Evolutionary conservation across 306 rosid genomes (phyloP).

Genomic region (Lathyrus oleraceus): DNA sequence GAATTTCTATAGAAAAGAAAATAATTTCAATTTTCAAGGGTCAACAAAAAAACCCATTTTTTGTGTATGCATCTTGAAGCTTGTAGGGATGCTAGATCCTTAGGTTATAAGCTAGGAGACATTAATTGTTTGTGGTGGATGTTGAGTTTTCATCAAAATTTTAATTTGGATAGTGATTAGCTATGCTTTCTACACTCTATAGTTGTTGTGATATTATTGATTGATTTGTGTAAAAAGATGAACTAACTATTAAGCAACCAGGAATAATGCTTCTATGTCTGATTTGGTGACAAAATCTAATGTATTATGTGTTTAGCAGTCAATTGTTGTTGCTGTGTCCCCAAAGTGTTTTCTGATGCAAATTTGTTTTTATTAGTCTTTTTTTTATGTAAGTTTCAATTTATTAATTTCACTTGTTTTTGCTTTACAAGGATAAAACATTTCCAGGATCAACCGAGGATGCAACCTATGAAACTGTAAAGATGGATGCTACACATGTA

Average conservation of each 20-base stretch:
- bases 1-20: constrained; percentile 15
- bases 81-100: constrained; percentile 39
- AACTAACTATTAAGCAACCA: neutral
- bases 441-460: constrained; percentile 71
- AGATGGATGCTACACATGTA: constrained; percentile 46
- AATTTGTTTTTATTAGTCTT: constrained; percentile 26
- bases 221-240: constrained; percentile 15
- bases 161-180: neutral
- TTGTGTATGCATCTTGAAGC: neutral
- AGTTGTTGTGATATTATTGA: constrained; percentile 10
- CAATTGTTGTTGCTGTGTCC: neutral
- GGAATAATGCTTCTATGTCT: constrained; percentile 18
- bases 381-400: neutral
- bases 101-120: constrained; percentile 7
- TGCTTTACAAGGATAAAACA: constrained; percentile 58
- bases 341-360: constrained; percentile 7
- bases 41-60: neutral
- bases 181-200: neutral
- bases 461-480: constrained; percentile 45
- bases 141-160: constrained; percentile 15
- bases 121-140: neutral
- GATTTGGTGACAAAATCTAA: constrained; percentile 3
- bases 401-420: constrained; percentile 19
- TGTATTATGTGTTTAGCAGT: neutral
- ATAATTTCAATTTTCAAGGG: constrained; percentile 21